Evolutionary conservation across 371 early-diverging fungal species (phyloP).

Genomic region (Capillidium heterosporum): DNA sequence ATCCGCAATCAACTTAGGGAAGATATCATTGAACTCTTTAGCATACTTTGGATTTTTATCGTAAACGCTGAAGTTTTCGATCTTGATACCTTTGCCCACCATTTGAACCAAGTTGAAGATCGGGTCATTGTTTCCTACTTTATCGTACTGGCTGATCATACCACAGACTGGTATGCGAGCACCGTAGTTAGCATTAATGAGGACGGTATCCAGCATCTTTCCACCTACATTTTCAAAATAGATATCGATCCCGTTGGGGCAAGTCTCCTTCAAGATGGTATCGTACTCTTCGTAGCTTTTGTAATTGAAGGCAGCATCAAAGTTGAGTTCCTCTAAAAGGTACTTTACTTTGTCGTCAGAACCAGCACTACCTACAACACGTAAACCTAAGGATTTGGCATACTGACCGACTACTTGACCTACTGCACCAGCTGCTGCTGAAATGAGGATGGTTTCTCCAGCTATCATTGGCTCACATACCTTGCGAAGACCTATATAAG

Average conservation of each 20-base stretch:
- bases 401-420: constrained; percentile 47
- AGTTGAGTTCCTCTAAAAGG: constrained; percentile 25
- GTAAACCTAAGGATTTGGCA: constrained; percentile 29
- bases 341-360: constrained; percentile 43
- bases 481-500: constrained; percentile 25
- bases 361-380: constrained; percentile 45
- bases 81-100: constrained; percentile 22
- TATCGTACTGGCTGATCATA: constrained; percentile 48
- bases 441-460: constrained; percentile 35
- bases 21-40: constrained; percentile 23
- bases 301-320: constrained; percentile 56
- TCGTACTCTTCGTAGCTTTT: constrained; percentile 24
- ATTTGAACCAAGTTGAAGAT: constrained; percentile 22
- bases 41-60: constrained; percentile 17
- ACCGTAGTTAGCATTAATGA: constrained; percentile 9
- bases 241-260: constrained; percentile 48
- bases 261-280: constrained; percentile 16
- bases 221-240: constrained; percentile 56
- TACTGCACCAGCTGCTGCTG: constrained; percentile 23
- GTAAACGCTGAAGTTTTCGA: constrained; percentile 33
- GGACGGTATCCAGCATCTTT: constrained; percentile 34
- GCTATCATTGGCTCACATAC: constrained; percentile 31
- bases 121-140: constrained; percentile 18
- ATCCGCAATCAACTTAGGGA: constrained; percentile 14
- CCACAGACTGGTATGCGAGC: constrained; percentile 34